These are phyloP conservation scores for Durusdinium trenchii DNA, from an alignment of 73 alveolate genomes.

Conservation along the genomic window DNA sequence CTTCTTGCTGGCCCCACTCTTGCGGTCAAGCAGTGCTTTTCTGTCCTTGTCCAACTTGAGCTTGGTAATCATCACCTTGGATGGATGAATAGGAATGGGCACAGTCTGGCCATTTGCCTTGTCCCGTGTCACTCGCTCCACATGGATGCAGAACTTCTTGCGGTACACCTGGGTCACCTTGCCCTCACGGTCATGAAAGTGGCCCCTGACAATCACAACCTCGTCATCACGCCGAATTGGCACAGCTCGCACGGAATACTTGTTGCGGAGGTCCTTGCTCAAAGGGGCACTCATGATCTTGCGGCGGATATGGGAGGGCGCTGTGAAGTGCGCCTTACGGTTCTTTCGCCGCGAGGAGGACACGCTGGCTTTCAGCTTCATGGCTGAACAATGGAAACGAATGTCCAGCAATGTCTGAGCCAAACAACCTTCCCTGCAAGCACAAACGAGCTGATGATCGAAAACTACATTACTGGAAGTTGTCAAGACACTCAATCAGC, in stretches of 20 bases:
- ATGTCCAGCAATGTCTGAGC: neutral
- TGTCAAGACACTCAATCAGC: too few species aligned
- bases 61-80: slow-evolving; percentile 97
- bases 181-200: slow-evolving; percentile 98
- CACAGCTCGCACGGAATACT: slow-evolving; percentile 97
- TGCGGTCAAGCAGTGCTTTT: slow-evolving; percentile 97
- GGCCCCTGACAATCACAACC: slow-evolving; percentile 97
- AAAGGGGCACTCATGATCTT: slow-evolving; percentile 98
- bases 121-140: slow-evolving; percentile 98
- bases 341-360: slow-evolving; percentile 98
- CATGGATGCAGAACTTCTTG: slow-evolving; percentile 98
- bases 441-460: too few species aligned
- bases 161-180: slow-evolving; percentile 98
- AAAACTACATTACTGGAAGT: neutral
- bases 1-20: slow-evolving; percentile 92
- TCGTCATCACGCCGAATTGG: slow-evolving; percentile 99
- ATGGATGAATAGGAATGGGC: slow-evolving; percentile 97
- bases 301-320: slow-evolving; percentile 98
- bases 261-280: slow-evolving; percentile 96
- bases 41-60: slow-evolving; percentile 98
- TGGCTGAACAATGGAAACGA: neutral
- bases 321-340: slow-evolving; percentile 98
- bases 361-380: slow-evolving; percentile 95
- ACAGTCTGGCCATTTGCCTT: slow-evolving; percentile 98
- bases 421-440: neutral